phyloP scores from a whole-genome alignment of 768 basidiomycete species.

The Tulasnella sp. region DNA sequence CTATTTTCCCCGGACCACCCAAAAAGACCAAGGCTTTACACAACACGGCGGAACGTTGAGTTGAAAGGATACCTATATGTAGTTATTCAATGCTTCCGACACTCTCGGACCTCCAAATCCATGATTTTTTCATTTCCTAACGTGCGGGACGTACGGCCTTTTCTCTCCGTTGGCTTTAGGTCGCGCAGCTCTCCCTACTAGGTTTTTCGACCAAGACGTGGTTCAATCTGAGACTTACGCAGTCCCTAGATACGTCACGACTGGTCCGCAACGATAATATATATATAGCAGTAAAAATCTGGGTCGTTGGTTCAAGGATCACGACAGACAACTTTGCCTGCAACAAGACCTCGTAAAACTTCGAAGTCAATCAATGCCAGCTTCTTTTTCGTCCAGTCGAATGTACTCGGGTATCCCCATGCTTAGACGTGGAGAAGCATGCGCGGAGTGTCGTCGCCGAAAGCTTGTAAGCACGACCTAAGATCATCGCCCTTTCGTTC shows the following conservation, averaged over 20 bases:
- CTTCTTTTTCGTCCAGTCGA: neutral
- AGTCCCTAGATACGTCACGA: neutral
- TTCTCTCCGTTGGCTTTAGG: neutral
- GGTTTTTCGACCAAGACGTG: neutral
- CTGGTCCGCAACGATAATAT: neutral
- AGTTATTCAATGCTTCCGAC: neutral
- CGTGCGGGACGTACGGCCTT: neutral
- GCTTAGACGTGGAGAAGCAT: slow-evolving; percentile 11
- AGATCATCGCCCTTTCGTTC: neutral
- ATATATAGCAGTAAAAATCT: neutral
- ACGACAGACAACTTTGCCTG: neutral
- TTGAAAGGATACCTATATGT: neutral
- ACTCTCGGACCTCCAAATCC: neutral
- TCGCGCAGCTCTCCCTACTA: neutral
- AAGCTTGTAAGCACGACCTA: neutral
- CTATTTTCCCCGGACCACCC: neutral
- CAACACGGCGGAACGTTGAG: neutral
- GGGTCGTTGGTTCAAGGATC: neutral
- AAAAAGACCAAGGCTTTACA: neutral
- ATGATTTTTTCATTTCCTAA: neutral
- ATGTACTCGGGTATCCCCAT: slow-evolving; percentile 1
- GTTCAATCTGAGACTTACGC: neutral
- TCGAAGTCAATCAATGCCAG: neutral
- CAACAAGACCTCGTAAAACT: neutral
- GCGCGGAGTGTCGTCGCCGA: slow-evolving; percentile 8